Evolutionary conservation across 1,284 basidiomycete species (phyloP).

Genomic region (Wallemia hederae): DNA sequence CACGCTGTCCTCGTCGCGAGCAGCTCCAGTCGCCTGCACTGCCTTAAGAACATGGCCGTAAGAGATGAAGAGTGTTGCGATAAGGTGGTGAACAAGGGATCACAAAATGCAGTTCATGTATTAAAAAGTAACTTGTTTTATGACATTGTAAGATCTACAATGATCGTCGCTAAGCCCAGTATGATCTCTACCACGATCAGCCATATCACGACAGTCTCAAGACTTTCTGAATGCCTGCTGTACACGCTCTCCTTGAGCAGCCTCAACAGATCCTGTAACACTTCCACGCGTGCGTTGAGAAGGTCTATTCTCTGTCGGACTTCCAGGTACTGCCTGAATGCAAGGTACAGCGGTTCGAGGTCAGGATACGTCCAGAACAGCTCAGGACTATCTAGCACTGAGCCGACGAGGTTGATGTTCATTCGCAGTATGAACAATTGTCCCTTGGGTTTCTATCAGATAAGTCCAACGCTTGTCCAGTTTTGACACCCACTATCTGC

Average conservation of each 20-base stretch:
- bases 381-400: slow-evolving; percentile 77
- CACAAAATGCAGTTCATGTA: too few relatives aligned
- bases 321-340: slow-evolving; percentile 40
- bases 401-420: slow-evolving; percentile 84
- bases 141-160: slow-evolving; percentile 25
- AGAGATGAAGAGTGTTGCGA: too few relatives aligned
- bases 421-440: slow-evolving; percentile 76
- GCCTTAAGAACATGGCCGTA: neutral
- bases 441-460: slow-evolving; percentile 18
- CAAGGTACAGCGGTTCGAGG: slow-evolving; percentile 47
- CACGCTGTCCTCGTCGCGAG: neutral
- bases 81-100: too few relatives aligned
- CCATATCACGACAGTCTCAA: slow-evolving; percentile 85
- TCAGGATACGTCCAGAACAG: slow-evolving; percentile 52
- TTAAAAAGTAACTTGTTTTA: too few relatives aligned
- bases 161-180: slow-evolving; percentile 37
- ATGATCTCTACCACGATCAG: slow-evolving; percentile 70
- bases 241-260: slow-evolving; percentile 83
- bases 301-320: slow-evolving; percentile 80
- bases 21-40: neutral
- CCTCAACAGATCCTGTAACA: slow-evolving; percentile 88
- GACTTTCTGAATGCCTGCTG: slow-evolving; percentile 59
- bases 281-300: slow-evolving; percentile 74
- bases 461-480: too few relatives aligned
- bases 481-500: slow-evolving; percentile 27